Base-by-base conservation (phyloP, 2,329 filamentous ascomycete genomes). In the Coniochaeta sp. region DNA sequence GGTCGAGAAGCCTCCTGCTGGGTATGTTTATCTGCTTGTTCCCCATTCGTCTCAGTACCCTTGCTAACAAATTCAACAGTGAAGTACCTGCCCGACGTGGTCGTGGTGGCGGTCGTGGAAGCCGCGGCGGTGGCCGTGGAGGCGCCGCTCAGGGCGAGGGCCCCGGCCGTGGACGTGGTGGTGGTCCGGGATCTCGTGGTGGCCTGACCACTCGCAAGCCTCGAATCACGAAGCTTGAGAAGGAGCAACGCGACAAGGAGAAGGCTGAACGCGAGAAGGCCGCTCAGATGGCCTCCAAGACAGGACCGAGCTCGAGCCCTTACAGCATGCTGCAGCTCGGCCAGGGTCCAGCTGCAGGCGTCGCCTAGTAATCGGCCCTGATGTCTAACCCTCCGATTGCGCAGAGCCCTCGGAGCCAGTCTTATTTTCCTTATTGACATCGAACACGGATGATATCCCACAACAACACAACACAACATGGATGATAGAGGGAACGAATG, bases 181-280 rank as follows among this genome's bases (percentile, higher is more conserved):
- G 75, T 30, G 77, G 76, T 6, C 83, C 86, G 9, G 86, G 86
- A n/a, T 89, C 88, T 31, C 80, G 89, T 38, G 88, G 88, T 49
- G 87, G 88, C 42, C 77, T 81, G 10, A 84, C 86, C 1, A 81
- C 86, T 18, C 79, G 91, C 59, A 95, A 95, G 67, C 89, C 90
- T 49, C 85, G 91, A 38, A 85, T 90, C 58, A 94, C 87, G 33
- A 96, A 96, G 66, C 86, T 88, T 32, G 87, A 92, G 64, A 88
- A 89, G 61, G 86, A 87, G 55, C 82, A 86, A 63, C 83, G 89
- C 68, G 89, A 95, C 61, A 80, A 82, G 42, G 89, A 95, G 67
- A 94, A 94, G 71, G 76, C 84, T 6, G 86, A 91, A 57, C 78
- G 87, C 38, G 87, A 91, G 66, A 71, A 61, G 52, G 56, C 73